These are phyloP conservation scores for Fusarium ambrosium DNA, from an alignment of 2,329 filamentous ascomycete species.

Conservation along the genomic window DNA sequence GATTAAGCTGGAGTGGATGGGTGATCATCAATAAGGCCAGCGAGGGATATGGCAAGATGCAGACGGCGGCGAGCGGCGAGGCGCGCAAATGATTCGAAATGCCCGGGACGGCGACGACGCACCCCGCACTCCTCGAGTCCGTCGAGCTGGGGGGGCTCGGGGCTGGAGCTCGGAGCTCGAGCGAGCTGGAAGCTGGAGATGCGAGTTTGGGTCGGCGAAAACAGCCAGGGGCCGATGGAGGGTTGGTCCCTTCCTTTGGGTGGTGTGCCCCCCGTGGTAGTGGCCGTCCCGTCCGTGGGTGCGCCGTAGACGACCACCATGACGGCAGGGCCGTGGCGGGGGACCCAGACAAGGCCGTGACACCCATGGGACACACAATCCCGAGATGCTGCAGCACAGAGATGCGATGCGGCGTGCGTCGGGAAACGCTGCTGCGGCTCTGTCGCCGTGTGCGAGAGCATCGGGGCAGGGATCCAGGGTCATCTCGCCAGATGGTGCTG, in stretches of 20 bases:
- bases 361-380: constrained; percentile 14
- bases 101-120: constrained; percentile 30
- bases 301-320: not conserved
- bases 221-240: constrained; percentile 32
- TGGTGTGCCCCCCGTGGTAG: constrained; percentile 4
- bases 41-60: constrained; percentile 15
- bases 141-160: constrained; percentile 34
- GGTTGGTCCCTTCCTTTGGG: constrained; percentile 24
- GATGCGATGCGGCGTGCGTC: constrained; percentile 29
- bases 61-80: constrained; percentile 33
- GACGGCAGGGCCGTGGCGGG: not conserved
- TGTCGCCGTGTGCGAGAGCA: constrained; percentile 40
- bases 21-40: constrained; percentile 20
- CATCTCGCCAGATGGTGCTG: constrained; percentile 19
- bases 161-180: constrained; percentile 32
- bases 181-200: constrained; percentile 32
- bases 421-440: constrained; percentile 44
- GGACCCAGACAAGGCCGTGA: constrained; percentile 6
- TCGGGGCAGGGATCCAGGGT: constrained; percentile 39
- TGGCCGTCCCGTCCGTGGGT: constrained; percentile 10
- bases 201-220: constrained; percentile 33
- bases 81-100: constrained; percentile 23
- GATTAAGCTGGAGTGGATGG: constrained; percentile 5
- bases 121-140: constrained; percentile 41
- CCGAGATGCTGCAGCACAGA: constrained; percentile 32